Conservation (phyloP, 2,329 filamentous ascomycete species). For the Lojkania enalia region DNA sequence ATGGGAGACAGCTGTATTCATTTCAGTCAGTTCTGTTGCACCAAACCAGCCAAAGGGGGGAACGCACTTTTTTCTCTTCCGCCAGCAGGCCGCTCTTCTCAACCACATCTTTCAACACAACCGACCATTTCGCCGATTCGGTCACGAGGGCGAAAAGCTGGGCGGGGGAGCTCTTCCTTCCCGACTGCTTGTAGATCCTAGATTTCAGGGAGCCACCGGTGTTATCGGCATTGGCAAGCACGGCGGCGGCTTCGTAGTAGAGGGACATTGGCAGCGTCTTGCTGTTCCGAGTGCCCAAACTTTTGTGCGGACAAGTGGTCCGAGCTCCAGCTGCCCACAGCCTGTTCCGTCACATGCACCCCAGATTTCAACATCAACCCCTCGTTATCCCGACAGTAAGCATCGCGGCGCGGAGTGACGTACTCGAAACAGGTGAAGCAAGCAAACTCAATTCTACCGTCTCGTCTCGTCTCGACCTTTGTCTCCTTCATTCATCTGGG, state of each 20-base stretch:
- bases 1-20: slow-evolving; percentile 71
- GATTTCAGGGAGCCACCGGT: slow-evolving; percentile 84
- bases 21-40: too few relatives aligned
- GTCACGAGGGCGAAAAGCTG: slow-evolving; percentile 86
- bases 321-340: too few relatives aligned
- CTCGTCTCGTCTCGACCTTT: too few relatives aligned
- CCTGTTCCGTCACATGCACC: too few relatives aligned
- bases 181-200: slow-evolving; percentile 74
- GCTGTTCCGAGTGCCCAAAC: too few relatives aligned
- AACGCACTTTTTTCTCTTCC: slow-evolving; percentile 80
- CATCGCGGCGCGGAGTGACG: too few relatives aligned
- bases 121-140: slow-evolving; percentile 90
- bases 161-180: slow-evolving; percentile 74
- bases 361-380: too few relatives aligned
- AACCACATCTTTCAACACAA: slow-evolving; percentile 84
- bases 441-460: too few relatives aligned
- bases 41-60: slow-evolving; percentile 10
- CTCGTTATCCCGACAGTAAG: too few relatives aligned
- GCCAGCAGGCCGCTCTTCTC: slow-evolving; percentile 75
- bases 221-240: slow-evolving; percentile 67
- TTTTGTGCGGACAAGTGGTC: too few relatives aligned
- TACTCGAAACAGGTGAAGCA: too few relatives aligned
- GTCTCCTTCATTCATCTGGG: too few relatives aligned
- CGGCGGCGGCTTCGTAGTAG: slow-evolving; percentile 84
- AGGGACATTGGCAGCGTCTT: slow-evolving; percentile 92